A percentile compares a stretch with the other conserved stretches of the same genome.
Evolutionary conservation across 2,329 filamentous ascomycete genomes (phyloP).

Genomic region (Colletotrichum cereale): DNA sequence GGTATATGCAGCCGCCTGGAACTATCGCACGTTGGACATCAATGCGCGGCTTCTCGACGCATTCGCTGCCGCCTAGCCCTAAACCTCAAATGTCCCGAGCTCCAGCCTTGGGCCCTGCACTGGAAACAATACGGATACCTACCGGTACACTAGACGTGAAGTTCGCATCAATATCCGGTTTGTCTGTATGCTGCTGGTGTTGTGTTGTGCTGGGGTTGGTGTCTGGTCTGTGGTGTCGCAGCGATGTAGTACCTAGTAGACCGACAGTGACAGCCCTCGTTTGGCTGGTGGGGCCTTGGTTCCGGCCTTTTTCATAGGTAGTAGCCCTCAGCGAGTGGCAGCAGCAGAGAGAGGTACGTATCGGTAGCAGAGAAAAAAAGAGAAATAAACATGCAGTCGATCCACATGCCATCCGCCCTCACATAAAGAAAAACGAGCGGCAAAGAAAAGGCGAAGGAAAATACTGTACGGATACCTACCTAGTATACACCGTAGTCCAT

Average conservation of each 20-base stretch:
- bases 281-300: conserved; percentile 5
- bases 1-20: background rate
- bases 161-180: background rate
- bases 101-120: conserved; percentile 16
- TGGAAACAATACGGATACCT: background rate
- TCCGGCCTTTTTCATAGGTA: background rate
- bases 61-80: conserved; percentile 5
- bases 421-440: background rate
- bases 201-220: background rate
- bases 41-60: conserved; percentile 15
- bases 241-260: too few species aligned
- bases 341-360: background rate
- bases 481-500: background rate
- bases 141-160: background rate
- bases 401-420: background rate
- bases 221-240: too few species aligned
- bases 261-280: conserved; percentile 11
- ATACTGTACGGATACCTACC: background rate
- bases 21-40: conserved; percentile 6
- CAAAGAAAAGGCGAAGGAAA: conserved; percentile 8
- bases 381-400: background rate
- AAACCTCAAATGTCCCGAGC: conserved; percentile 6
- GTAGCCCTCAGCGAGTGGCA: background rate
- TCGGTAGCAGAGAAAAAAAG: background rate
- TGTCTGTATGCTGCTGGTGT: background rate